Evolutionary conservation across 495 filamentous ascomycete genomes (phyloP), one percentile per base, ranked within the genome.

Genomic region (Aspergillus hancockii): DNA sequence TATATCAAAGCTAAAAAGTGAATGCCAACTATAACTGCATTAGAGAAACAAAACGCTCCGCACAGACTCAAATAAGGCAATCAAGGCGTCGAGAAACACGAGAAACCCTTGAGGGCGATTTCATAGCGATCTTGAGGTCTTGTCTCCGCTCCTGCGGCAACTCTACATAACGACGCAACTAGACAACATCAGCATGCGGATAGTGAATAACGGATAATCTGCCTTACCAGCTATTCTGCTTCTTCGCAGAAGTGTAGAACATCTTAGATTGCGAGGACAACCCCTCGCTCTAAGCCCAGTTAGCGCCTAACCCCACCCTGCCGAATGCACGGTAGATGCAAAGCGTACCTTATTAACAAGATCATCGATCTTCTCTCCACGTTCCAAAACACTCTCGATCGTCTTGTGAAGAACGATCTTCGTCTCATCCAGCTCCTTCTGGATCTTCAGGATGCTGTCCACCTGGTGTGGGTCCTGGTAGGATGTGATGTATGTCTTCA

Each of bases 341-440:
- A 22, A 23, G 13, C 16, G 3, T 47, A 47, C 43, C 21, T 96
- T 96, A 56, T 84, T 84, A 40, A 97, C 91, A 63, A 97, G 74
- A 62, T 87, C 88, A 72, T 96, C 92, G 59, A 97, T 90, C 83
- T 96, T 96, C 82, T 94, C 91, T 31, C 76, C 77, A 52, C 92
- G 81, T 77, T 95, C 89, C 65, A 97, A 46, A 28, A 67, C 61
- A 55, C 61, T 67, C 55, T 64, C 61, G 28, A 77, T 75, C n/a
- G 91, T 94, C 85, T 97, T 95, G 76, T 97, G 92, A 58, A 98
- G 82, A 46, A 96, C 87, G 69, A 97, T 94, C 85, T 97, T 98
- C 56, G 95, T 98, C 82, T 97, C 92, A 63, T 97, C 92, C 60
- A 98, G 81, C 76, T 98, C 93, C 76, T 90, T 88, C 77, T 98